Base-by-base conservation (phyloP, 2,329 filamentous ascomycete genomes). In the Aureobasidium namibiae region DNA sequence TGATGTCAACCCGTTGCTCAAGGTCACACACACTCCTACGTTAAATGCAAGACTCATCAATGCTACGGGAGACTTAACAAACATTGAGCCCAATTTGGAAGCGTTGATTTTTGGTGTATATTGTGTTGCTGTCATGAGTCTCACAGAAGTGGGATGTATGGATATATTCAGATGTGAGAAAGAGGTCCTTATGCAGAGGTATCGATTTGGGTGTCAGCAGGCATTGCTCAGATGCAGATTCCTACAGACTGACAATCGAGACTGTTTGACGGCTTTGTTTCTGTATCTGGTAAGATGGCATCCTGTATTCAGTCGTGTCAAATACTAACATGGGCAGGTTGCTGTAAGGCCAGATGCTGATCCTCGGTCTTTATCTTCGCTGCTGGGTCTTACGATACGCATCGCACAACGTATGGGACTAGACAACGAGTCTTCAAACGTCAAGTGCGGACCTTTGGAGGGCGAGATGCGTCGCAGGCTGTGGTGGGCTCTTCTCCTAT, bases 1-100 rank as follows among this genome's bases (percentile, higher is more conserved):
- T 50, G 85, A 89, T 62, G 84, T 92, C 59, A 88, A 92, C 65
- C 88, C 88, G 0, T 70, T 90, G 46, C 82, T 84, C 64, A 92
- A 91, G 68, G 67, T 85, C 46, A 83, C 90, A 24, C 89, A 92
- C 67, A 80, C 86, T 1, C 88, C 88, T 0, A 84, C 84, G 0
- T 71, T 90, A 4, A 85, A 90, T 66, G 79, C 81, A 2, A 79
- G 81, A 46, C 75, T 91, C 8, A 78, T 87, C 38, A 81, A 88
- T 60, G 85, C 85, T 2, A 81, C 80, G 1, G 78, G 78, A 16
- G 79, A 82, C 61, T 74, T 85, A 21, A 73, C 75, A 13, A 78
- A 76, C 42, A 71, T 89, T 1, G 79, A 80, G 0, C 76, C 80
- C 41, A 82, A 82, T 57, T 72, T 83, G 24, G 83, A 87, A 68